Conservation (phyloP, 2,329 filamentous ascomycete species). For the Macrophomina pseudophaseolina region DNA sequence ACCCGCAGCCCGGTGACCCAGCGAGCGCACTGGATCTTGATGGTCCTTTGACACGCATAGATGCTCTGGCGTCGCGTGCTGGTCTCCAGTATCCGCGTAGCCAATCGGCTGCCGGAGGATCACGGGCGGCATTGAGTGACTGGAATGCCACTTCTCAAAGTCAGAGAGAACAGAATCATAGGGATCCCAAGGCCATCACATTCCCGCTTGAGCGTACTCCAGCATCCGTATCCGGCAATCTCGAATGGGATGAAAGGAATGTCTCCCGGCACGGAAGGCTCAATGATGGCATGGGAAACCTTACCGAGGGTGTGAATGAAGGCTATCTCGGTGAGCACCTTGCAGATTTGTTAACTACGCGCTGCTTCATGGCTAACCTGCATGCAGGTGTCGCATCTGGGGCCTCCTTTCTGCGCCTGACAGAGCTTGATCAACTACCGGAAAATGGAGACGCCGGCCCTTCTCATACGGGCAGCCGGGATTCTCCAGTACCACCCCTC, state of each 20-base stretch:
- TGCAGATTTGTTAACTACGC: no score
- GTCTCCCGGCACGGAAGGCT: neutral
- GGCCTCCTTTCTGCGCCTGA: conserved; percentile 13
- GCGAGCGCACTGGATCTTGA: neutral
- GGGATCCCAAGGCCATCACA: neutral
- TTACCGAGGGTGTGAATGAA: conserved; percentile 9
- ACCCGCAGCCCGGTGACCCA: neutral
- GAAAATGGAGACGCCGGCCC: neutral
- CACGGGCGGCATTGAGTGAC: no score
- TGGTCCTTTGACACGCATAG: no score
- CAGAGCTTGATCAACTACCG: neutral
- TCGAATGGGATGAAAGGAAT: conserved; percentile 19
- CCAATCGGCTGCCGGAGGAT: no score
- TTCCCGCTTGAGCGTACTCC: conserved; percentile 13
- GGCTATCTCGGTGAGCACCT: conserved; percentile 5
- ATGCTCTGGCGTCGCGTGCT: no score
- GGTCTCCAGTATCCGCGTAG: no score
- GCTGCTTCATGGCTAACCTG: neutral
- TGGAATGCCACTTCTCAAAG: no score
- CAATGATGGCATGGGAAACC: conserved; percentile 18
- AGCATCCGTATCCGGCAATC: conserved; percentile 3
- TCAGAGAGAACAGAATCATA: neutral
- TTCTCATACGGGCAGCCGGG: neutral
- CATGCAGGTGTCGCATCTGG: conserved; percentile 1
- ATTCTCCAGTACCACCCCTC: neutral